Percentiles rank a stretch among this genome's conserved stretches.
phyloP scores from a whole-genome alignment of 768 basidiomycete genomes.

The Neoboletus brunneissimus region DNA sequence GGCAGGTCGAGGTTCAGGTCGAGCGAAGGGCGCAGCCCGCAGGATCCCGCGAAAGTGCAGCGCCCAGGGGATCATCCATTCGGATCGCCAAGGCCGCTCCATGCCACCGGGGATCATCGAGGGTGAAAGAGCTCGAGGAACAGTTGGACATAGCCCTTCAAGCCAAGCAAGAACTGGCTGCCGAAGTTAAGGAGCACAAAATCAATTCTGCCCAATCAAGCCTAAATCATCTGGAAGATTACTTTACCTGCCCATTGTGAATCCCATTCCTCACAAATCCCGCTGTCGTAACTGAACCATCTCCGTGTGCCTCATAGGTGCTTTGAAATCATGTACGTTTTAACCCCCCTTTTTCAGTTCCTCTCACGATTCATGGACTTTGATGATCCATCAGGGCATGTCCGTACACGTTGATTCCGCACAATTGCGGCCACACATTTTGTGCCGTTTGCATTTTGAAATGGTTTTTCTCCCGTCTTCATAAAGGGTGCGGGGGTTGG shows the following conservation, averaged over 20 bases:
- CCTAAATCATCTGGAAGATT: slow-evolving; percentile 56
- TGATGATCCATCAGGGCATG: slow-evolving; percentile 37
- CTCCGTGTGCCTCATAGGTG: slow-evolving; percentile 41
- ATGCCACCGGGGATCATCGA: slow-evolving; percentile 35
- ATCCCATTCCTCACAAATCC: slow-evolving; percentile 23
- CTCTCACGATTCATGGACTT: slow-evolving; percentile 1
- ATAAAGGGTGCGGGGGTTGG: slow-evolving; percentile 62
- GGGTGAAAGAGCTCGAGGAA: slow-evolving; percentile 43
- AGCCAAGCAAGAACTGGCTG: slow-evolving; percentile 42
- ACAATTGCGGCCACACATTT: slow-evolving; percentile 64
- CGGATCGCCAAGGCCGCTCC: background rate
- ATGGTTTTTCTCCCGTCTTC: slow-evolving; percentile 68
- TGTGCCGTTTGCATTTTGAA: slow-evolving; percentile 64
- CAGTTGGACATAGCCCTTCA: slow-evolving; percentile 37
- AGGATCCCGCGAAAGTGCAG: slow-evolving; percentile 1
- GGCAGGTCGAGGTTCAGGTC: slow-evolving; percentile 5
- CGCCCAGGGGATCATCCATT: background rate
- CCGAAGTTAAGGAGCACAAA: slow-evolving; percentile 42
- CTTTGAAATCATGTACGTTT: slow-evolving; percentile 53
- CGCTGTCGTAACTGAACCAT: slow-evolving; percentile 12
- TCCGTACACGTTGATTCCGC: slow-evolving; percentile 55
- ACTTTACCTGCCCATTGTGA: slow-evolving; percentile 64
- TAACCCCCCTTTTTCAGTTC: background rate
- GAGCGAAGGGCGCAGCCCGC: background rate
- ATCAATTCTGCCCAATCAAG: slow-evolving; percentile 29